Evolutionary conservation across 768 basidiomycete species (phyloP), one percentile per base, ranked within the genome.

Genomic region (Neoboletus brunneissimus): DNA sequence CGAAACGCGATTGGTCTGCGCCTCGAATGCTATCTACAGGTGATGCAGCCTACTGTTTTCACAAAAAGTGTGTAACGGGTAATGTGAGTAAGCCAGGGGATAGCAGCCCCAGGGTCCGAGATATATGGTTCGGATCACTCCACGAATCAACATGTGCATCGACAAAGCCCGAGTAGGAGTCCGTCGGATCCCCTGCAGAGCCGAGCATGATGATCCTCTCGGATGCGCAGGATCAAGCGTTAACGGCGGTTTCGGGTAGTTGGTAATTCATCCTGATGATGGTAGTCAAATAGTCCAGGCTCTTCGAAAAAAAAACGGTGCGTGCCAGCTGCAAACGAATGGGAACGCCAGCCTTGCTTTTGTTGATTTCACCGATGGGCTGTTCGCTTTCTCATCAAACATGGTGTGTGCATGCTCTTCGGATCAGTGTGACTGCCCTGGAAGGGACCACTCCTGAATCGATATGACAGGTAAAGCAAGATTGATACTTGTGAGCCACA

Each of bases 111-210:
- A 51, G 25, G 27, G 50, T 27, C 23, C 12, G 45, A 34, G 32
- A 49, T 29, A 25, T 25, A 25, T 5, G 31, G 23, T 18, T 43
- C 20, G 38, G 60, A 50, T 57, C 34, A 40, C 51, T 40, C 44
- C 29, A 56, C 51, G 61, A 63, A 66, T 60, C 64, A 58, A 25
- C 44, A 49, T 48, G 51, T 46, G 53, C 12, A 9, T 60, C 48
- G 38, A 44, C 37, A 2, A 29, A 18, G 34, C 11, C 22, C 4
- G 20, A 11, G n/a, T 40, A n/a, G 12, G 42, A 18, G 35, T 35
- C 49, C 56, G 47, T 58, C 60, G 47, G 59, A 64, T 64, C 56
- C 41, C 64, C 46, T 47, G 22, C 23, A 57, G 61, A 60, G 47
- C 51, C n/a, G 15, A 18, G 42, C 27, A 22, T 53, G 52, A 62